Evolutionary conservation across 2,329 filamentous ascomycete species (phyloP), one percentile per base, ranked within the genome.

Genomic region (Cladophialophora carrionii): DNA sequence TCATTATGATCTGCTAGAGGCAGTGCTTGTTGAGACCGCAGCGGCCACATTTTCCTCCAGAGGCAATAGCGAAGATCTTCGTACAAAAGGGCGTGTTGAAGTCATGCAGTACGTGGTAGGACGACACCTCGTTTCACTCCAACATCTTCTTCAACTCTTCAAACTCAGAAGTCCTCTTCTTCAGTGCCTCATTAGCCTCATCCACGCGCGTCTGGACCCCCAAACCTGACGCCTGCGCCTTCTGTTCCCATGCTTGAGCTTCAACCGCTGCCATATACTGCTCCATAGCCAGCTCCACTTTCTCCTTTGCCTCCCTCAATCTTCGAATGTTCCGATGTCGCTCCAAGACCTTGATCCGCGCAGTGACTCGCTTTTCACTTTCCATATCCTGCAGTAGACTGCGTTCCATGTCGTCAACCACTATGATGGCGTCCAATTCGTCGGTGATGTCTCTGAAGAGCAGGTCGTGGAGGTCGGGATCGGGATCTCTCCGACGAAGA

Each of bases 381-480:
- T 51, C 48, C 22, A 12, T 7, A 5, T 51, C 48, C 48, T 51
- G 20, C 48, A 22, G 22, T 24, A 17, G 9, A 17, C 48, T 51
- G 24, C 48, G 48, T 24, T 26, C 20, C 20, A 24, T 24, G 48
- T 51, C 22, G 10, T 51, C 48, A 24, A 22, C 24, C 22, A 7
- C 14, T 51, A 51, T 22, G 48, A 51, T 51, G 20, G 20, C 24
- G 4, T 51, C 48, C 20, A 51, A 5, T 26, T 51, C 48, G 20
- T 51, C 48, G 20, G 20, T 4, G 24, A 51, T 51, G 48, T 51
- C 48, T 51, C 17, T 51, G 48, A 20, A 51, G 48, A 51, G 48
- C 10, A 5, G 12, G 9, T 51, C 20, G 48, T 51, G 12, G 22
- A 51, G 9, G 20, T 14, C 26, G 4, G 9, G 48, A 51, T 51